These are phyloP conservation scores for Cornus controversa DNA, from an alignment of 148 eudicot species.

Conservation along the genomic window DNA sequence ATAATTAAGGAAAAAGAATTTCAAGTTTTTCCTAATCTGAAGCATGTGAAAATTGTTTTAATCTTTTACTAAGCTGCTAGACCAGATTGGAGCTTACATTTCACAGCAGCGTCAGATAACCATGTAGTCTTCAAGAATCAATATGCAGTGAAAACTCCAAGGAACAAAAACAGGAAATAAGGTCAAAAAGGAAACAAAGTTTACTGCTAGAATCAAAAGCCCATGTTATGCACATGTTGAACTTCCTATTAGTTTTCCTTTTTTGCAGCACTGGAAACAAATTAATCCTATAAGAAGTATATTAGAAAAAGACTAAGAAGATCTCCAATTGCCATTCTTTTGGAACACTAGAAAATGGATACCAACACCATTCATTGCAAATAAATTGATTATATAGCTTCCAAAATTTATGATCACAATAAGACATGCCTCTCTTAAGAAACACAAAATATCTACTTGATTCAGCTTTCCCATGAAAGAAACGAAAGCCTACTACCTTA, in stretches of 20 bases:
- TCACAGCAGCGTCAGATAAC: too few relatives aligned
- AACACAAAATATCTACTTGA: neutral
- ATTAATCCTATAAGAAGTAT: neutral
- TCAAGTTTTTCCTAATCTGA: too few relatives aligned
- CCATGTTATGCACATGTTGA: neutral
- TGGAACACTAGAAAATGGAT: neutral
- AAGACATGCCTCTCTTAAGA: neutral
- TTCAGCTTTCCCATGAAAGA: neutral
- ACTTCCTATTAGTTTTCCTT: neutral
- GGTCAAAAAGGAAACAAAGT: too few relatives aligned
- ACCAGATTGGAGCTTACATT: too few relatives aligned
- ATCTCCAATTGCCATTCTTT: neutral
- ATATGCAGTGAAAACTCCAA: too few relatives aligned
- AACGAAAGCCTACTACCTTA: neutral
- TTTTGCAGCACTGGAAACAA: neutral
- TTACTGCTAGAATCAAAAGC: too few relatives aligned
- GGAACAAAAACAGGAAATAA: too few relatives aligned
- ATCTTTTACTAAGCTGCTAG: too few relatives aligned
- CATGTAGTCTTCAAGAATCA: too few relatives aligned
- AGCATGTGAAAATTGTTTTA: too few relatives aligned
- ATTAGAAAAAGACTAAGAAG: neutral
- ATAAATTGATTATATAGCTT: neutral
- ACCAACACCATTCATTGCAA: neutral
- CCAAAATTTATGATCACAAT: neutral
- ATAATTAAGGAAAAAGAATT: too few relatives aligned